These are phyloP conservation scores for Acanthamoeba castellanii DNA, from an alignment of 208 protist species.

Conservation along the genomic window DNA sequence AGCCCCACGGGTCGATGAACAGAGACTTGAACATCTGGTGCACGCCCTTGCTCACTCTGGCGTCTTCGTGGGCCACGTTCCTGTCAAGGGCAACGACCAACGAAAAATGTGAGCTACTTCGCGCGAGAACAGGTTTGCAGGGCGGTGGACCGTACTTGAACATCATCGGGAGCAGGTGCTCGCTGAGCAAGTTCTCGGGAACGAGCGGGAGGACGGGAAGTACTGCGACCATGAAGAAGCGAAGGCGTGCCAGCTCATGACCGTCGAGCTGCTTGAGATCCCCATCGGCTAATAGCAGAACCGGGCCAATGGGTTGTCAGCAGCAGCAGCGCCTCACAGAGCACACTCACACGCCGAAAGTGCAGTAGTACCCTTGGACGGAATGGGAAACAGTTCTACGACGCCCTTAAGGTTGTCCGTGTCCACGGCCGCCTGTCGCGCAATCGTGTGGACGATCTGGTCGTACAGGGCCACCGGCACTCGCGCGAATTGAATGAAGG, in stretches of 20 bases:
- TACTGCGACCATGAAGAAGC: background rate
- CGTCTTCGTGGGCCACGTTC: background rate
- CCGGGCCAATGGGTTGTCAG: background rate
- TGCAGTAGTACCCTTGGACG: background rate
- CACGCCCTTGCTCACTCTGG: background rate
- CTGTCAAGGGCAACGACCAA: background rate
- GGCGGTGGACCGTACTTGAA: background rate
- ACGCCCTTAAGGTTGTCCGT: background rate
- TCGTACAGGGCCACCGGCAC: background rate
- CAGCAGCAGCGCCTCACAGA: background rate
- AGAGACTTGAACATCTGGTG: constrained; percentile 26
- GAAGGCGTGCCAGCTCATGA: background rate
- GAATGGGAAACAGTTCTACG: background rate
- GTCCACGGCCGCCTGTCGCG: background rate
- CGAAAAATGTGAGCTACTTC: too few species aligned
- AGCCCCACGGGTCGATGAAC: background rate
- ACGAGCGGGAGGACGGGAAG: background rate
- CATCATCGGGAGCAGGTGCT: constrained; percentile 4
- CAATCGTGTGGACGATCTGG: background rate
- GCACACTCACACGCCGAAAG: too few species aligned
- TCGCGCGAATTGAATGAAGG: constrained; percentile 31
- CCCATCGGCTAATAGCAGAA: background rate
- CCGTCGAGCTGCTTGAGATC: background rate
- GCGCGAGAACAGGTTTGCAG: too few species aligned
- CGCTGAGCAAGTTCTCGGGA: background rate